Percentiles rank a stretch among this genome's conserved stretches.
phyloP scores from a whole-genome alignment of 1,139 yeast genomes.

The Saccharomyces hybrid region DNA sequence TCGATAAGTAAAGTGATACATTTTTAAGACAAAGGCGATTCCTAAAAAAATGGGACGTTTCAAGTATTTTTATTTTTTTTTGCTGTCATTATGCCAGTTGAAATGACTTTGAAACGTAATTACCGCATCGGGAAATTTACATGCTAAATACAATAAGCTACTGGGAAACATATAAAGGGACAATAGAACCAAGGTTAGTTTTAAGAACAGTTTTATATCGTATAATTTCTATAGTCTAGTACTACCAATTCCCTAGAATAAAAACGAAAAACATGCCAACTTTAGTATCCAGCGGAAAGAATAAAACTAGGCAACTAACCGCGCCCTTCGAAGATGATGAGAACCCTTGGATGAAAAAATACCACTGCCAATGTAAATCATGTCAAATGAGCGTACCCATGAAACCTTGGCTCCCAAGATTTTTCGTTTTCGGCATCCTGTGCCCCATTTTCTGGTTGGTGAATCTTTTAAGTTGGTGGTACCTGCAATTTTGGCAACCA shows the following conservation, averaged over 20 bases:
- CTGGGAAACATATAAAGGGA: conserved; percentile 1
- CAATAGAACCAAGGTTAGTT: conserved; percentile 14
- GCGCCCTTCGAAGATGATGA: not conserved
- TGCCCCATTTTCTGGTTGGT: conserved; percentile 21
- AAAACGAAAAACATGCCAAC: not conserved
- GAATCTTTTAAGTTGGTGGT: conserved; percentile 14
- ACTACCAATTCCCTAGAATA: not conserved
- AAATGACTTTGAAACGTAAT: conserved; percentile 11
- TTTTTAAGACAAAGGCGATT: not conserved
- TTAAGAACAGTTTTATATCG: conserved; percentile 3
- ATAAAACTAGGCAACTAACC: not conserved
- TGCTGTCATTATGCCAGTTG: not conserved
- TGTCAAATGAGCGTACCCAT: conserved; percentile 11
- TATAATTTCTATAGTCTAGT: not conserved
- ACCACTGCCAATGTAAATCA: conserved; percentile 21
- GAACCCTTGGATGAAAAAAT: conserved; percentile 4
- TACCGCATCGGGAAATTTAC: conserved; percentile 16
- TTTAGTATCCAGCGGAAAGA: not conserved
- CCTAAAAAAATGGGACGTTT: not conserved
- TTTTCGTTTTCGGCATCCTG: conserved; percentile 22
- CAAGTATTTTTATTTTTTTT: not conserved
- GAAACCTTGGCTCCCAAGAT: conserved; percentile 8
- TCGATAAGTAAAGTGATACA: not conserved
- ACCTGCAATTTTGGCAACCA: conserved; percentile 12
- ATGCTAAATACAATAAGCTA: conserved; percentile 5